Percentiles rank a stretch among this genome's conserved stretches.
Evolutionary conservation across 2,329 filamentous ascomycete genomes (phyloP).

Genomic region (Microsporum canis): DNA sequence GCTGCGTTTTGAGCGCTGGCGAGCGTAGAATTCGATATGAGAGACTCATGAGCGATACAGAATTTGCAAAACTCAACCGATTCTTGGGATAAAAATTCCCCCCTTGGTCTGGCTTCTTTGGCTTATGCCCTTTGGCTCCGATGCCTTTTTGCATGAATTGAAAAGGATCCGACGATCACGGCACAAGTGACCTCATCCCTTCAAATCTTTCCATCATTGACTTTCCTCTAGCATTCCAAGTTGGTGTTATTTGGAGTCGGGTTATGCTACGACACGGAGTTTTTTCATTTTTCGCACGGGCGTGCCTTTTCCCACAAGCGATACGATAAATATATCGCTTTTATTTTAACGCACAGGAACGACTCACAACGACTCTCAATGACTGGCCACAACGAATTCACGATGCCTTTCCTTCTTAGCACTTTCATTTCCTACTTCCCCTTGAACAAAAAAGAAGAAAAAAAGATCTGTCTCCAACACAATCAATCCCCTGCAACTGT

Average conservation of each 20-base stretch:
- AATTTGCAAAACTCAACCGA: slow-evolving; percentile 10
- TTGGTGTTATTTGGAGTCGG: not conserved
- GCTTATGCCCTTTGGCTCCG: not conserved
- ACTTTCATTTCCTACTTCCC: not conserved
- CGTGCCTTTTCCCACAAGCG: not conserved
- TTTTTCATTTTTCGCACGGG: not conserved
- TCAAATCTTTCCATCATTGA: not conserved
- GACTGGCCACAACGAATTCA: not conserved
- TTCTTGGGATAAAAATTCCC: slow-evolving; percentile 6
- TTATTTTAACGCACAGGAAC: not conserved
- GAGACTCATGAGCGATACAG: slow-evolving; percentile 20
- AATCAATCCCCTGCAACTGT: not conserved
- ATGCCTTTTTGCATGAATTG: not conserved
- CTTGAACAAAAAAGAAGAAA: not conserved
- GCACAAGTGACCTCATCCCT: too few species aligned
- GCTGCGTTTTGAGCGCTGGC: slow-evolving; percentile 25
- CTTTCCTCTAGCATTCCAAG: not conserved
- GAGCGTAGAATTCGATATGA: slow-evolving; percentile 27
- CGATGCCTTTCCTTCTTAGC: not conserved
- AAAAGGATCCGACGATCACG: not conserved
- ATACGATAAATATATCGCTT: not conserved
- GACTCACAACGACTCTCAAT: not conserved
- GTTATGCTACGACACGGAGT: not conserved
- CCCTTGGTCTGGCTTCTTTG: slow-evolving; percentile 1
- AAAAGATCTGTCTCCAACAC: not conserved